phyloP scores from a whole-genome alignment of 2,329 filamentous ascomycete species.

The Alternaria alternata region DNA sequence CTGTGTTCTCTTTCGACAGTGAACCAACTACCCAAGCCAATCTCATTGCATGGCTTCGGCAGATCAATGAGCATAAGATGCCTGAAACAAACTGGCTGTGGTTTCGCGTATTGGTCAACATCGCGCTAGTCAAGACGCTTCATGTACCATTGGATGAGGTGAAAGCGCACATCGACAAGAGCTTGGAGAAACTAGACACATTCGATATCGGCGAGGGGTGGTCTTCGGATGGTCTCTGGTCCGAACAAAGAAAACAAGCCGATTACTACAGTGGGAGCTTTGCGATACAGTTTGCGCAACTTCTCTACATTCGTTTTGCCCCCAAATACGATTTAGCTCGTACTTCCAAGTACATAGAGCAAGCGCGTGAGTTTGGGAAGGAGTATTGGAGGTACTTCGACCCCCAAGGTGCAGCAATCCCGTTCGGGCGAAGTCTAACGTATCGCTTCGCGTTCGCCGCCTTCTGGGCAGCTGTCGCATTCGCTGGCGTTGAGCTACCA shows the following conservation, averaged over 20 bases:
- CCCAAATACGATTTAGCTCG: conserved; percentile 52
- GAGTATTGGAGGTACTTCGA: conserved; percentile 61
- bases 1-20: conserved; percentile 45
- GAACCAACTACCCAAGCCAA: conserved; percentile 41
- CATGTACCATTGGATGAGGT: conserved; percentile 50
- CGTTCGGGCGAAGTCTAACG: conserved; percentile 61
- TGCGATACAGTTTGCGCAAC: conserved; percentile 61
- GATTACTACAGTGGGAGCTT: conserved; percentile 65
- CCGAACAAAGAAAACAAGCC: conserved; percentile 50
- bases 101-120: conserved; percentile 61
- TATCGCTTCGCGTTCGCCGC: conserved; percentile 62
- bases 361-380: conserved; percentile 54
- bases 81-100: conserved; percentile 62
- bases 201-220: conserved; percentile 59
- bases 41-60: conserved; percentile 53
- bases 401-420: conserved; percentile 58
- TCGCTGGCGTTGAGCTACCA: conserved; percentile 54
- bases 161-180: conserved; percentile 49
- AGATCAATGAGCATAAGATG: conserved; percentile 57
- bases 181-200: conserved; percentile 55
- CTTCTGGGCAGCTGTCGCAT: conserved; percentile 58
- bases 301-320: conserved; percentile 57
- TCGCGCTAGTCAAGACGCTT: conserved; percentile 56
- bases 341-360: conserved; percentile 48
- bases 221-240: conserved; percentile 59